Evolutionary conservation across 106 monocot genomes (phyloP).

Genomic region (Xerophyta viscosa): DNA sequence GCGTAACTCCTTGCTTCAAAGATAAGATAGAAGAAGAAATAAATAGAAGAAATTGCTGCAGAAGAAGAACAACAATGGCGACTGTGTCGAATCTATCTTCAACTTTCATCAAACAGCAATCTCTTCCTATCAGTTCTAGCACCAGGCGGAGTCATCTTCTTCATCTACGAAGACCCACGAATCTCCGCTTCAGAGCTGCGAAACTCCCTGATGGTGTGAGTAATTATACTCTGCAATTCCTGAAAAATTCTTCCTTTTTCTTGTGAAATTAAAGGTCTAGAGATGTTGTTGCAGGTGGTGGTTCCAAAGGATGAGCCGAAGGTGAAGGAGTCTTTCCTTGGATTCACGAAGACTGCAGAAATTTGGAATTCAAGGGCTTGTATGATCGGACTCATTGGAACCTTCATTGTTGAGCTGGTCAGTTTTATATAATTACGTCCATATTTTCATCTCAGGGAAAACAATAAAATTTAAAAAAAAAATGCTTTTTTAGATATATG

Average conservation of each 20-base stretch:
- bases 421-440: no score
- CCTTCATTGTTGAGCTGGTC: slow-evolving; percentile 89
- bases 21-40: no score
- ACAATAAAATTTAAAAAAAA: no score
- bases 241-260: no score
- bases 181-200: slow-evolving; percentile 53
- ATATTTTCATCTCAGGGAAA: no score
- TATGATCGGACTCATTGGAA: slow-evolving; percentile 90
- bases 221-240: no score
- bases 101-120: slow-evolving; percentile 15
- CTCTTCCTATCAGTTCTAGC: background rate
- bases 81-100: slow-evolving; percentile 12
- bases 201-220: slow-evolving; percentile 76
- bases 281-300: slow-evolving; percentile 46
- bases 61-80: no score
- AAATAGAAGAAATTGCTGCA: no score
- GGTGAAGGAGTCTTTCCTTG: slow-evolving; percentile 62
- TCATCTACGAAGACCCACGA: slow-evolving; percentile 7
- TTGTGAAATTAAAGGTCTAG: no score
- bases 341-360: slow-evolving; percentile 88
- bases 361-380: slow-evolving; percentile 93
- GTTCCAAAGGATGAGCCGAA: slow-evolving; percentile 73
- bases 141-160: slow-evolving; percentile 1
- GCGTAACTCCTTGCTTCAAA: no score
- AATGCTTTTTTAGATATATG: no score